phyloP scores from a whole-genome alignment of 805 yeast species.

The Hanseniaspora singularis region DNA sequence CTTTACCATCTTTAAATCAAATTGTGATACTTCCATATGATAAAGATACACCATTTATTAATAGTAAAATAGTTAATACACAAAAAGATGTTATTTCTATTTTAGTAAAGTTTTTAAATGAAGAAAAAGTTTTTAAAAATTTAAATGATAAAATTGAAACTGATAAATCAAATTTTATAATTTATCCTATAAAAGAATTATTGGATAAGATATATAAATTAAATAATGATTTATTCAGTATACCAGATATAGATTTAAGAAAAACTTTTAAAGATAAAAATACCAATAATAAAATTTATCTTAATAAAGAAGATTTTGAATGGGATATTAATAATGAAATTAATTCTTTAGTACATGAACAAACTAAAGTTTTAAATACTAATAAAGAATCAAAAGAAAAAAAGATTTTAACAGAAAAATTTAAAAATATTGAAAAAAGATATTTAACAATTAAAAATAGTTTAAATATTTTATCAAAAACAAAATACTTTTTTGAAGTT shows the following conservation, averaged over 20 bases:
- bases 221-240: neutral
- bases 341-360: too few relatives aligned
- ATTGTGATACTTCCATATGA: too few relatives aligned
- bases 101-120: slow-evolving; percentile 1
- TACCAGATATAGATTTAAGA: neutral
- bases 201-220: neutral
- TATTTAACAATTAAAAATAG: neutral
- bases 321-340: neutral
- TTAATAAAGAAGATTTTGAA: neutral
- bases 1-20: too few relatives aligned
- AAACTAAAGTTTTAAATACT: slow-evolving; percentile 15
- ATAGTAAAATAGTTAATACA: neutral
- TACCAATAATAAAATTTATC: slow-evolving; percentile 14
- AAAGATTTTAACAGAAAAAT: neutral
- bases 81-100: neutral
- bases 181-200: neutral
- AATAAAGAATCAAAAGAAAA: neutral
- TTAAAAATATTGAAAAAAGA: neutral
- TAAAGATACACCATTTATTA: neutral
- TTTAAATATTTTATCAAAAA: too few relatives aligned
- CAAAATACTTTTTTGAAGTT: slow-evolving; percentile 15
- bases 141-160: neutral
- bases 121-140: neutral
- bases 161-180: neutral
- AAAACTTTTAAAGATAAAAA: neutral